These are phyloP conservation scores for Plasmodium gonderi DNA, from an alignment of 169 alveolate genomes.

Conservation along the genomic window DNA sequence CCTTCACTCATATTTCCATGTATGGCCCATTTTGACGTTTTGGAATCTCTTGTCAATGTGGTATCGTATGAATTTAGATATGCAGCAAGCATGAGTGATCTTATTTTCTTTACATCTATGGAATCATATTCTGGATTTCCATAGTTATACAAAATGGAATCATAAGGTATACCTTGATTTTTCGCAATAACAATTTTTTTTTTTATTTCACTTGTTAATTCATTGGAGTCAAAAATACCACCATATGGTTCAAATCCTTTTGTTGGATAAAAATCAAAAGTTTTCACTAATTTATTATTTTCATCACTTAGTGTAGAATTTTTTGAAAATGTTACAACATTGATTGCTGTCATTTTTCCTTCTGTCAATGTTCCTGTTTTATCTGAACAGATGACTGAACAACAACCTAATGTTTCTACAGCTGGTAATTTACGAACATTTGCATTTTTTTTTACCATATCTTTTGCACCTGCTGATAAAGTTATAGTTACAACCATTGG, in stretches of 20 bases:
- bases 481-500: conserved; percentile 98
- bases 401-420: conserved; percentile 98
- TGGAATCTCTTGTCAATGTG: conserved; percentile 78
- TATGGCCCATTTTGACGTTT: conserved; percentile 80
- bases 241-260: conserved; percentile 91
- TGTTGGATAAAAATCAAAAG: conserved; percentile 88
- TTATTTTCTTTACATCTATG: conserved; percentile 77
- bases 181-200: conserved; percentile 38
- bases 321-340: conserved; percentile 30
- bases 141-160: conserved; percentile 25
- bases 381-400: conserved; percentile 98
- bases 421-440: conserved; percentile 97
- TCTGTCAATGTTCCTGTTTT: conserved; percentile 99
- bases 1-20: conserved; percentile 94
- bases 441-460: conserved; percentile 97
- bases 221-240: conserved; percentile 85
- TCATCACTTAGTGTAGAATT: conserved; percentile 77
- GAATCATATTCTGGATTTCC: conserved; percentile 39
- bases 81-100: conserved; percentile 87
- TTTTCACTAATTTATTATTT: conserved; percentile 73
- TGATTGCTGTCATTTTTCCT: conserved; percentile 94
- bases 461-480: conserved; percentile 98
- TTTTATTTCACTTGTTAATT: conserved; percentile 78
- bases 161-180: conserved; percentile 38
- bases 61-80: conserved; percentile 90